These are phyloP conservation scores for Saccharomycopsis sp. DNA, from an alignment of 805 yeast species.

Conservation along the genomic window DNA sequence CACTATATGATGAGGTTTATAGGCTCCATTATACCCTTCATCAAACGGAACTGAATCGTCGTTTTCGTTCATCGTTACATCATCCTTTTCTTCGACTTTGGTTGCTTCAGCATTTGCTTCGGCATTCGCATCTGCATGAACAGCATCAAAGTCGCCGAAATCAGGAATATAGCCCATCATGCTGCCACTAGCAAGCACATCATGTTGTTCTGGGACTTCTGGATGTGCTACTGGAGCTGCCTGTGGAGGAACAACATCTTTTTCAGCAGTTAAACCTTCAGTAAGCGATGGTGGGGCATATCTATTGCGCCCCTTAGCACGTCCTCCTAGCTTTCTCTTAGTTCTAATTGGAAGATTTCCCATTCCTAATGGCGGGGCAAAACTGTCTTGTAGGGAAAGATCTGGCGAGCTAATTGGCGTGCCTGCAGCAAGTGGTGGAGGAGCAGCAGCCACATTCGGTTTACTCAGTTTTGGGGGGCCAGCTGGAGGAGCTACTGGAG, in stretches of 20 bases:
- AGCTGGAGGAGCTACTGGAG: not conserved
- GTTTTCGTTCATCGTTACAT: too few relatives aligned
- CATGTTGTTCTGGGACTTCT: too few relatives aligned
- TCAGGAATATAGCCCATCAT: not conserved
- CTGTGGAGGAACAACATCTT: not conserved
- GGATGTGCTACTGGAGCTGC: not conserved
- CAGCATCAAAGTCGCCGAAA: not conserved
- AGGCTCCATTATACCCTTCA: not conserved
- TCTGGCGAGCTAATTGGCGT: too few relatives aligned
- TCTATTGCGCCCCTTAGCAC: slow-evolving; percentile 1
- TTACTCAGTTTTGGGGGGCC: not conserved
- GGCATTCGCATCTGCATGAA: not conserved
- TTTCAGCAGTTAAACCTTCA: too few relatives aligned
- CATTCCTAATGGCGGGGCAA: too few relatives aligned
- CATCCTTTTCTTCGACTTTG: too few relatives aligned
- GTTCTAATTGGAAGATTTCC: too few relatives aligned
- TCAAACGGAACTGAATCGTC: not conserved
- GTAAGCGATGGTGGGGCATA: slow-evolving; percentile 13
- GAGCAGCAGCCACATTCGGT: not conserved
- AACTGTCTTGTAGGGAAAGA: too few relatives aligned
- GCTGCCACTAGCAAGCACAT: not conserved
- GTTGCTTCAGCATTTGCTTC: not conserved
- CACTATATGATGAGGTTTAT: not conserved
- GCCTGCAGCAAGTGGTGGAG: not conserved
- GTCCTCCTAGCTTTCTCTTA: not conserved